Evolutionary conservation across 768 basidiomycete genomes (phyloP), one percentile per base, ranked within the genome.

Genomic region (Tylopilus rubrobrunneus): DNA sequence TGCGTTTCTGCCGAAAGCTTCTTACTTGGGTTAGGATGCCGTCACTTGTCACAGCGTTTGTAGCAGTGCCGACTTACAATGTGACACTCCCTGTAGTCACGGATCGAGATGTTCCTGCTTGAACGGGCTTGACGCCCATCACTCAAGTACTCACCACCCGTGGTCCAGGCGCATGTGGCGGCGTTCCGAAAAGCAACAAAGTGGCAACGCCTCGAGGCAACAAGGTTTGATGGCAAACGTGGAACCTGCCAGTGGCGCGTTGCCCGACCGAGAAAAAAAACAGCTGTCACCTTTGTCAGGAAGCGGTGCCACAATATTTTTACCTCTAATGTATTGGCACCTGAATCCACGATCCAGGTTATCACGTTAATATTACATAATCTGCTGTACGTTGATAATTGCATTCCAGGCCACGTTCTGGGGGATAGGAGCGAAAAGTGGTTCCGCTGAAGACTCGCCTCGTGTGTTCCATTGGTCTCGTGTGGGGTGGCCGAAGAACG

Each of bases 181-280:
- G 57, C 56, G 56, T 48, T 46, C 12, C 19, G 47, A 52, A 54
- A 45, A 45, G 45, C 31, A 57, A 50, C 31, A 23, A 28, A 39
- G 39, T 55, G 55, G 53, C 47, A 17, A 56, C 45, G 53, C 65
- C 67, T 69, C 67, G 56, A 67, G 64, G 62, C 47, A 62, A 51
- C 50, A 67, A 50, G 41, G 66, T 67, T 67, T 67, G 66, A 67
- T 68, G 60, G 52, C 3, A 11, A 44, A 27, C 29, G 11, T 14
- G 33, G 54, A 5, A n/a, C n/a, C n/a, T n/a, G n/a, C n/a, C n/a
- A n/a, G n/a, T n/a, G n/a, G n/a, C n/a, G n/a, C n/a, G n/a, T n/a
- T n/a, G n/a, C n/a, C n/a, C n/a, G n/a, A n/a, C n/a, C n/a, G n/a
- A n/a, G n/a, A n/a, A n/a, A n/a, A n/a, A n/a, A n/a, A n/a, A n/a